These are phyloP conservation scores for Puccinia hordei DNA, from an alignment of 1,284 basidiomycete species.

Conservation along the genomic window DNA sequence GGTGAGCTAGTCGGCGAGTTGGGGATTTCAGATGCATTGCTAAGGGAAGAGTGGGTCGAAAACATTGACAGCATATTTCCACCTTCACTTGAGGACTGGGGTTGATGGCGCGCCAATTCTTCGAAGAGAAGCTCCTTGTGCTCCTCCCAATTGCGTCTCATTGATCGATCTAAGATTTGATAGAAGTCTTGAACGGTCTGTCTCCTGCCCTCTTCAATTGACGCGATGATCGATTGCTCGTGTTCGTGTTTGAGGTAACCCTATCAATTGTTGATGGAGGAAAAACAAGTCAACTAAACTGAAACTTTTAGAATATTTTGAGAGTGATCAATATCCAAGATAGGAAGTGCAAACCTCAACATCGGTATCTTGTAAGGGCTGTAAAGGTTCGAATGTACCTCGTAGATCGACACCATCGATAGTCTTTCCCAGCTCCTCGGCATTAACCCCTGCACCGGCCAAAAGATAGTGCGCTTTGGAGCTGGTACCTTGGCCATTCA, in stretches of 20 bases:
- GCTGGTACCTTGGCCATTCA: constrained; percentile 47
- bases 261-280: constrained; percentile 19
- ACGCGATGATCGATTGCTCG: constrained; percentile 88
- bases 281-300: neutral
- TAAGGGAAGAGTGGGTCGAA: constrained; percentile 50
- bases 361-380: constrained; percentile 86
- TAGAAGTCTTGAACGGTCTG: constrained; percentile 81
- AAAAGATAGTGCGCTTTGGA: constrained; percentile 64
- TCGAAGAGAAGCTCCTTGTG: constrained; percentile 87
- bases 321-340: neutral
- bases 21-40: constrained; percentile 28
- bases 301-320: neutral
- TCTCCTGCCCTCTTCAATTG: constrained; percentile 83
- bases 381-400: constrained; percentile 82
- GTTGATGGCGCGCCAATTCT: constrained; percentile 70
- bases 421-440: constrained; percentile 73
- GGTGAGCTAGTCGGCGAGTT: constrained; percentile 37
- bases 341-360: constrained; percentile 63
- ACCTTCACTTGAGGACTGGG: constrained; percentile 57
- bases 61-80: constrained; percentile 36
- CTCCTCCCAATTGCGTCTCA: constrained; percentile 80
- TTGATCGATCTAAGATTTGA: constrained; percentile 72
- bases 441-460: constrained; percentile 86
- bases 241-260: constrained; percentile 86
- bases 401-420: constrained; percentile 79